These are phyloP conservation scores for Talaromyces adpressus DNA, from an alignment of 495 filamentous ascomycete species.

Conservation along the genomic window DNA sequence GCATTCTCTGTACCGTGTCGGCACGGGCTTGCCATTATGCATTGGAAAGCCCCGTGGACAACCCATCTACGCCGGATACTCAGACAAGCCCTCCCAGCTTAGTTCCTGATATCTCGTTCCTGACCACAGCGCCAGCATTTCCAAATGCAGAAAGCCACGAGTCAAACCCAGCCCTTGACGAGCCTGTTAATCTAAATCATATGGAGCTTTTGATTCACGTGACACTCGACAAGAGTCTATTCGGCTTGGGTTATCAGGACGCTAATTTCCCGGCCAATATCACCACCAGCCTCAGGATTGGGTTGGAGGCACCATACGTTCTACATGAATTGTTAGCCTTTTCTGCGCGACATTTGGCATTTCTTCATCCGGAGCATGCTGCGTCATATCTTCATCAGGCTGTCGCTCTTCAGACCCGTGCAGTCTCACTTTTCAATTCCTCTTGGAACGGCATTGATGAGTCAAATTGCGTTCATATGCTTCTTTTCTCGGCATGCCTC, in stretches of 20 bases:
- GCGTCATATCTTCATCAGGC: slow-evolving; percentile 32
- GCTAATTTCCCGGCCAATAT: background rate
- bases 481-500: slow-evolving; percentile 32
- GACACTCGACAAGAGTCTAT: slow-evolving; percentile 10
- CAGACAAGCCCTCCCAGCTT: background rate
- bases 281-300: background rate
- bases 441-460: slow-evolving; percentile 10
- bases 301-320: slow-evolving; percentile 27
- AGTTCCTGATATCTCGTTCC: background rate
- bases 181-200: slow-evolving; percentile 18
- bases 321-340: slow-evolving; percentile 38
- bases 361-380: slow-evolving; percentile 19
- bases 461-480: slow-evolving; percentile 24
- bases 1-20: slow-evolving; percentile 18
- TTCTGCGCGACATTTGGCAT: slow-evolving; percentile 32
- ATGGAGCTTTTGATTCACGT: slow-evolving; percentile 20
- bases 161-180: slow-evolving; percentile 1
- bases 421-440: slow-evolving; percentile 36
- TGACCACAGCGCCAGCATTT: background rate
- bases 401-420: slow-evolving; percentile 36
- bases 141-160: background rate
- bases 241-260: slow-evolving; percentile 6
- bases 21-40: slow-evolving; percentile 18
- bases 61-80: background rate
- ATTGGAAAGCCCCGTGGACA: background rate